Evolutionary conservation across 129 eudicot species (phyloP).

Genomic region (Gnaphalium uliginosum): DNA sequence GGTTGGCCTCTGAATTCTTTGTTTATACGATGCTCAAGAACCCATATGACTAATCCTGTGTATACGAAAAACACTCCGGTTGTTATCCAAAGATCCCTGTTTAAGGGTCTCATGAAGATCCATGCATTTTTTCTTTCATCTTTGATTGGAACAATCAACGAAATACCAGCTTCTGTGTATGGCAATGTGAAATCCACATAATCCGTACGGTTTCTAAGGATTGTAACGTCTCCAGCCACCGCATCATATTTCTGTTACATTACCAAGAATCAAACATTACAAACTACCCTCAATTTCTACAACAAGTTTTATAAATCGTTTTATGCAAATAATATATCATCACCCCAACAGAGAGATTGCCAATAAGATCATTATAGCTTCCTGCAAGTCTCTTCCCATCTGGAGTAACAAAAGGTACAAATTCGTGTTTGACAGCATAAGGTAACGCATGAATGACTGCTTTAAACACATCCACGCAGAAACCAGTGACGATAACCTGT

Average conservation of each 20-base stretch:
- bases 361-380: conserved; percentile 8
- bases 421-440: background rate
- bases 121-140: conserved; percentile 2
- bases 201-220: background rate
- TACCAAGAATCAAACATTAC: background rate
- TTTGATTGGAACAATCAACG: background rate
- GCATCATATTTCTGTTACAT: conserved; percentile 13
- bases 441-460: background rate
- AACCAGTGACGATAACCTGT: background rate
- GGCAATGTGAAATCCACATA: conserved; percentile 4
- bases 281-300: background rate
- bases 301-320: background rate
- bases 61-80: conserved; percentile 5
- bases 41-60: background rate
- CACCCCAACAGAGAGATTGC: conserved; percentile 7
- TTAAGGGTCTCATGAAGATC: background rate
- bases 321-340: background rate
- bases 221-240: conserved; percentile 1
- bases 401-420: conserved; percentile 1
- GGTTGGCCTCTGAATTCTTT: conserved; percentile 8
- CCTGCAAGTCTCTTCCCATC: conserved; percentile 7
- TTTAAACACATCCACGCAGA: background rate
- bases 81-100: conserved; percentile 4
- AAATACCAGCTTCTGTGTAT: background rate
- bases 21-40: conserved; percentile 14